A percentile compares a stretch with the other conserved stretches of the same genome.
phyloP scores from a whole-genome alignment of 2,329 filamentous ascomycete species.

The Trichoderma guizhouense region DNA sequence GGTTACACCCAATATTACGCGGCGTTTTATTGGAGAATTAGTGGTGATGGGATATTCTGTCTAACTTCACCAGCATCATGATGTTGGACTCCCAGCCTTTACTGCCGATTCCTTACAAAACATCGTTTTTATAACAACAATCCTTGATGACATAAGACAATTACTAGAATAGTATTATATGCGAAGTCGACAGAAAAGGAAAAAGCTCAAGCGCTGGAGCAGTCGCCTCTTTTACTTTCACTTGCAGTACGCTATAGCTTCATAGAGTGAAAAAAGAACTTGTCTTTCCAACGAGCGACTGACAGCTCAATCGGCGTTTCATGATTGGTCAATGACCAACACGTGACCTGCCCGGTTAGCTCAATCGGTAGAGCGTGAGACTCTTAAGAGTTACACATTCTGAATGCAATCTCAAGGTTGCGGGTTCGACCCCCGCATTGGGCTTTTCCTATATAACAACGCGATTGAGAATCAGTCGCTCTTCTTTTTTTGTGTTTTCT shows the following conservation, averaged over 20 bases:
- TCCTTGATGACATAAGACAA: fast-evolving
- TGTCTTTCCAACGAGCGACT: not conserved
- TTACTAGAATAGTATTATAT: too few relatives aligned
- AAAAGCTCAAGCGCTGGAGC: too few relatives aligned
- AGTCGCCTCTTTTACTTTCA: not conserved
- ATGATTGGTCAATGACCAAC: not conserved
- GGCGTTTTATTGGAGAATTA: not conserved
- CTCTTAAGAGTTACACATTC: constrained; percentile 45
- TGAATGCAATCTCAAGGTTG: constrained; percentile 48
- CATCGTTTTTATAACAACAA: too few relatives aligned
- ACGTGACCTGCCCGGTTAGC: constrained; percentile 33
- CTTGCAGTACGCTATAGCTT: fast-evolving
- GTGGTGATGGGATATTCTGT: not conserved
- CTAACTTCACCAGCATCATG: too few relatives aligned
- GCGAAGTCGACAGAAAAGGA: too few relatives aligned
- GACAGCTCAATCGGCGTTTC: not conserved
- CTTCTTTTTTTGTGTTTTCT: not conserved
- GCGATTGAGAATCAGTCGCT: not conserved
- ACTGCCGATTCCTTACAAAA: too few relatives aligned
- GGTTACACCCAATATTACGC: not conserved
- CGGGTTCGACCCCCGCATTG: constrained; percentile 50
- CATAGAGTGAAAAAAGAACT: not conserved
- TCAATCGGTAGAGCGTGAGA: constrained; percentile 64
- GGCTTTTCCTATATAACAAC: constrained; percentile 36
- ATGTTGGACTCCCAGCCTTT: too few relatives aligned